phyloP scores from a whole-genome alignment of 495 filamentous ascomycete species.

The Chlorociboria aeruginascens region DNA sequence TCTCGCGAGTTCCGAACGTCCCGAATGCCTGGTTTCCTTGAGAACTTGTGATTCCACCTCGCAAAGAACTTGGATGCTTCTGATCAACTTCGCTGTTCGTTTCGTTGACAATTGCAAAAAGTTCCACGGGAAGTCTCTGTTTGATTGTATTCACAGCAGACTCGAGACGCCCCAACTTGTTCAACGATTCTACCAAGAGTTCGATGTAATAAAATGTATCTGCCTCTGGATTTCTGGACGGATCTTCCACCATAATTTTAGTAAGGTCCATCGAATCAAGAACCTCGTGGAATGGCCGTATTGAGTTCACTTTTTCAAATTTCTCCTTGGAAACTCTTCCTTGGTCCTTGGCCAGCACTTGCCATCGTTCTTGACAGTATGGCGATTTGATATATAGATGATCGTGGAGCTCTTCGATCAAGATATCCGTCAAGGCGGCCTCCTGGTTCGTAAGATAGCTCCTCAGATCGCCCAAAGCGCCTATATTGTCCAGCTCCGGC shows the following conservation, averaged over 20 bases:
- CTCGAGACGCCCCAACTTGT: constrained; percentile 76
- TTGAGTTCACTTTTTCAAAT: constrained; percentile 17
- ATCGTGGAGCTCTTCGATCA: constrained; percentile 93
- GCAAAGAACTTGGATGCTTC: constrained; percentile 64
- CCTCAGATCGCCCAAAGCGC: constrained; percentile 73
- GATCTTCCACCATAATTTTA: constrained; percentile 65
- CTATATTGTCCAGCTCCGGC: constrained; percentile 85
- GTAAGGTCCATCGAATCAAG: constrained; percentile 64
- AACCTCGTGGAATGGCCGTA: constrained; percentile 59
- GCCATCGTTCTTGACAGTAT: constrained; percentile 93
- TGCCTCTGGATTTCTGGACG: constrained; percentile 82
- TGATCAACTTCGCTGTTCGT: constrained; percentile 89
- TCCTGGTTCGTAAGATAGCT: constrained; percentile 91
- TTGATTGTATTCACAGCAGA: constrained; percentile 81
- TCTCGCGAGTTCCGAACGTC: constrained; percentile 30
- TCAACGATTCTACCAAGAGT: constrained; percentile 76
- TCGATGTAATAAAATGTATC: constrained; percentile 91
- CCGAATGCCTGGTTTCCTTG: constrained; percentile 54
- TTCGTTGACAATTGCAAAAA: constrained; percentile 88
- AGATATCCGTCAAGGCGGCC: constrained; percentile 76
- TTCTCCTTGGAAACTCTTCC: constrained; percentile 36
- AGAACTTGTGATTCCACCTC: constrained; percentile 37
- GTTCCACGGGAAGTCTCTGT: constrained; percentile 83
- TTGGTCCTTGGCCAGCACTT: constrained; percentile 43
- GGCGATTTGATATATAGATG: constrained; percentile 95